Conservation (phyloP, 495 filamentous ascomycete genomes). For the Lepidopterella palustris region DNA sequence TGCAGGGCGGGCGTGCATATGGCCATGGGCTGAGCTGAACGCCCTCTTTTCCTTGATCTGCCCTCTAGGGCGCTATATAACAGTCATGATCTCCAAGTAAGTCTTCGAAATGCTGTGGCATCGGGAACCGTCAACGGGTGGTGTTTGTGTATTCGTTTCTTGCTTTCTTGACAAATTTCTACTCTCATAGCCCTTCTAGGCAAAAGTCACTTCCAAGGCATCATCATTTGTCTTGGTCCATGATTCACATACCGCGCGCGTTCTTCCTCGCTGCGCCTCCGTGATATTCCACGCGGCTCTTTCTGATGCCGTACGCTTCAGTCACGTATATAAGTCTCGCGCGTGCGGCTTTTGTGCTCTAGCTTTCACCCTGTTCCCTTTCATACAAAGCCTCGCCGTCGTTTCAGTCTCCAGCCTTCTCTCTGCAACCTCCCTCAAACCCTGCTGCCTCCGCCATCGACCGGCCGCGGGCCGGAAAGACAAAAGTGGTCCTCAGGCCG, state of each 20-base stretch:
- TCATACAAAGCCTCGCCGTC: conserved; percentile 19
- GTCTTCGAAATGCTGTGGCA: conserved; percentile 3
- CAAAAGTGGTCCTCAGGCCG: conserved; percentile 10
- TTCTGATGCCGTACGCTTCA: conserved; percentile 22
- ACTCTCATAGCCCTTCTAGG: conserved; percentile 4
- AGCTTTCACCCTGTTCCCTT: conserved; percentile 7
- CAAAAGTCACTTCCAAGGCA: conserved; percentile 20
- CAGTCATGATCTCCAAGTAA: conserved; percentile 5
- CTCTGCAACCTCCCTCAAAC: conserved; percentile 4
- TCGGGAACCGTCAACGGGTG: conserved; percentile 1
- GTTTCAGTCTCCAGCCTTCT: conserved; percentile 10
- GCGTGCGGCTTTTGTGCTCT: conserved; percentile 10
- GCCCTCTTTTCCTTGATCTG: conserved; percentile 4
- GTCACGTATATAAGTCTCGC: conserved; percentile 31
- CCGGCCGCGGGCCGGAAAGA: conserved; percentile 32
- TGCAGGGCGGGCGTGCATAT: conserved; percentile 8
- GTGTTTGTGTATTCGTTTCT: not conserved
- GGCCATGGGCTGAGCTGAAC: too few relatives aligned
- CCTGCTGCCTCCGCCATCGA: conserved; percentile 20
- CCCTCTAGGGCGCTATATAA: conserved; percentile 25
- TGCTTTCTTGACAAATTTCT: conserved; percentile 1
- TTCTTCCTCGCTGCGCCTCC: conserved; percentile 22
- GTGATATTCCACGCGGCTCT: conserved; percentile 29
- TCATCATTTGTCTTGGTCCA: conserved; percentile 26
- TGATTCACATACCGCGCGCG: conserved; percentile 25